phyloP scores from a whole-genome alignment of 2,329 filamentous ascomycete species.

The Fusarium chlamydosporum region DNA sequence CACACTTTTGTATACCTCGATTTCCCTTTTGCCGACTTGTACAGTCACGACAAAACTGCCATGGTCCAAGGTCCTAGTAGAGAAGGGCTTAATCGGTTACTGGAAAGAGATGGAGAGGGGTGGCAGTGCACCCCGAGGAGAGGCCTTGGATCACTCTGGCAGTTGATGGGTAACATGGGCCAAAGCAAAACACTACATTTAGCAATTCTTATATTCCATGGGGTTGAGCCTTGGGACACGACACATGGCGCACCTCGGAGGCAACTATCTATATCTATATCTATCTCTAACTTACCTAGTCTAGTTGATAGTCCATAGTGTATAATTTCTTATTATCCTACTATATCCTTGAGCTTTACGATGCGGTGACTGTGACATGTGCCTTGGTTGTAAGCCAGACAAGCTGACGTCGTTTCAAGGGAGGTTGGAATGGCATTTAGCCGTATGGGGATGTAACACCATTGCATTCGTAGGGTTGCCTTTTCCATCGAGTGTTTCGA shows the following conservation, averaged over 20 bases:
- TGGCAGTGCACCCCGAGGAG: slow-evolving; percentile 38
- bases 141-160: slow-evolving; percentile 48
- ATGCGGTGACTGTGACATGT: slow-evolving; percentile 5
- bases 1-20: slow-evolving; percentile 31
- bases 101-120: slow-evolving; percentile 32
- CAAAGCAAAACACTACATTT: slow-evolving; percentile 47
- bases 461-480: slow-evolving; percentile 33
- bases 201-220: slow-evolving; percentile 44
- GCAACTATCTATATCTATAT: slow-evolving; percentile 51
- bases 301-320: slow-evolving; percentile 54
- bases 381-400: neutral
- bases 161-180: slow-evolving; percentile 44
- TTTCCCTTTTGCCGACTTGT: slow-evolving; percentile 23
- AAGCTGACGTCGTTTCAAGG: slow-evolving; percentile 2
- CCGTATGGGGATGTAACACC: neutral
- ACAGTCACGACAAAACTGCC: slow-evolving; percentile 37
- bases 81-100: slow-evolving; percentile 26
- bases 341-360: slow-evolving; percentile 18
- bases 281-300: slow-evolving; percentile 14
- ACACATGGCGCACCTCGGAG: slow-evolving; percentile 46
- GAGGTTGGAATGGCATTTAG: slow-evolving; percentile 20
- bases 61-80: slow-evolving; percentile 44
- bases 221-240: slow-evolving; percentile 46
- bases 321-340: slow-evolving; percentile 54
- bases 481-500: slow-evolving; percentile 28